A percentile compares a stretch with the other conserved stretches of the same genome.
Conservation (phyloP, 768 basidiomycete species). For the Strobilomyces confusus region DNA sequence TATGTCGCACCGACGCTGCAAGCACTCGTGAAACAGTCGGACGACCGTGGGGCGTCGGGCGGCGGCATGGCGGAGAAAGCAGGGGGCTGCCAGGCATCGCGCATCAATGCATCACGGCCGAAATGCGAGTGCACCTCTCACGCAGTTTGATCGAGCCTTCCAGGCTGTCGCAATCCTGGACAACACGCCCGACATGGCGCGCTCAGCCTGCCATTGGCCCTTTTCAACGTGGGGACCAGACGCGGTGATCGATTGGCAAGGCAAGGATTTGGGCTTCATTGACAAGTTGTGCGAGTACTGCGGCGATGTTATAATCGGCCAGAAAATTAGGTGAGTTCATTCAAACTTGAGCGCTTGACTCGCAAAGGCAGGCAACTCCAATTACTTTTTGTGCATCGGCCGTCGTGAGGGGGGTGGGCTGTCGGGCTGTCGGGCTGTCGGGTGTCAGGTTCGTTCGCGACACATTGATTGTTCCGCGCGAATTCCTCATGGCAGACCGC, state of each 20-base stretch:
- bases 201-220: not conserved
- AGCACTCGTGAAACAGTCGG: not conserved
- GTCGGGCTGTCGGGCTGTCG: slow-evolving; percentile 1
- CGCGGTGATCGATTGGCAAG: not conserved
- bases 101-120: not conserved
- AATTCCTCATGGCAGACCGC: slow-evolving; percentile 18
- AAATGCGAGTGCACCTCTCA: not conserved
- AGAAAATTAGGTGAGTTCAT: not conserved
- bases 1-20: no score
- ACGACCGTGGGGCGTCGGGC: no score
- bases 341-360: not conserved
- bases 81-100: not conserved
- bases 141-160: not conserved
- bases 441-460: slow-evolving; percentile 9
- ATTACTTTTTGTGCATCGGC: slow-evolving; percentile 6
- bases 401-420: not conserved
- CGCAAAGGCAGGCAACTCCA: slow-evolving; percentile 3
- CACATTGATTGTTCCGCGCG: slow-evolving; percentile 12
- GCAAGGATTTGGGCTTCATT: not conserved
- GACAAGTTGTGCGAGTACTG: slow-evolving; percentile 1
- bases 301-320: slow-evolving; percentile 6
- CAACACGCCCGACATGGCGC: slow-evolving; percentile 5
- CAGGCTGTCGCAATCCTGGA: not conserved
- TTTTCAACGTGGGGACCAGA: not conserved
- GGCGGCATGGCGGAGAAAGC: not conserved